Evolutionary conservation across 2,329 filamentous ascomycete genomes (phyloP), one percentile per base, ranked within the genome.

Genomic region (Hysterium pulicare): DNA sequence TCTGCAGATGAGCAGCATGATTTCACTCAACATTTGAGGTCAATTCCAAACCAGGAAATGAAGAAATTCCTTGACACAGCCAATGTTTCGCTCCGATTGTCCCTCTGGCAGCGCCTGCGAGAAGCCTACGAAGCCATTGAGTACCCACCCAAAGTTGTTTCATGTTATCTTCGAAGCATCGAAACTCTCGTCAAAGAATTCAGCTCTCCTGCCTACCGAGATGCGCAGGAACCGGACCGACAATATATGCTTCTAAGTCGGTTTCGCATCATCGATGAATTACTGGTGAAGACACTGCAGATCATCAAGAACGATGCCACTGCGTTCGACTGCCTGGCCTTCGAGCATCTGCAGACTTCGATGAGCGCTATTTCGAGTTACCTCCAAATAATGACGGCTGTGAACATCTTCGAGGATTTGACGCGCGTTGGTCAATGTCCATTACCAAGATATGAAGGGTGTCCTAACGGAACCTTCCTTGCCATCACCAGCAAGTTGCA

Each of bases 71-170:
- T 98, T 3, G 78, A 86, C 40, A 83, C 80, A 36, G 90, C 89
- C 33, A 89, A 85, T 58, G 86, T 90, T 1, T 88, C 90, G 40
- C 71, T 97, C 38, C 83, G 88, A 26, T 71, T 97, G 1, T 90
- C 93, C 50, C 74, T 98, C 1, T 98, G 93, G 93, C 84, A 86
- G 48, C 83, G 89, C 38, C 77, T 98, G n/a, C 84, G 88, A 28
- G 86, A 93, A 50, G 91, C 93, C 0, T 98, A 98, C 58, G 78
- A 83, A 40, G 80, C 79, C 6, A 95, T 98, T 47, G 80, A 86
- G 6, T 95, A 96, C 56, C 72, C 81, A 0, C 90, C 91, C 0
- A 96, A 95, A 64, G 83, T 93, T 11, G 82, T 96, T 22, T 94
- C 87, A 0, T 97, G 90, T 65, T 81, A 87, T 46, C 73, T 98